Percentiles rank a stretch among this genome's conserved stretches.
Evolutionary conservation across 768 basidiomycete genomes (phyloP).

Genomic region (Ramaria sp.): DNA sequence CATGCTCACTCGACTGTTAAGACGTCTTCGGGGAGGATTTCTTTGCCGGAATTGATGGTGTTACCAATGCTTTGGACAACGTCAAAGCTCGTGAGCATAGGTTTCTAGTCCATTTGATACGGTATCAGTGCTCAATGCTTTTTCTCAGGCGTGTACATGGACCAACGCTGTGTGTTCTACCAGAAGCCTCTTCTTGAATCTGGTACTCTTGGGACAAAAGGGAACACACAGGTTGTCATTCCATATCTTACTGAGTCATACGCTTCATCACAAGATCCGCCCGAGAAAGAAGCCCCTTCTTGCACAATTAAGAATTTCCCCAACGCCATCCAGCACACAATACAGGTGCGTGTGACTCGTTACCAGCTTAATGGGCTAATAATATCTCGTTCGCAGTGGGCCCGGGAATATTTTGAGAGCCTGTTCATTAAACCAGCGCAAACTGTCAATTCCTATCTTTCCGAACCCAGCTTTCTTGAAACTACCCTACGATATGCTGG

Average conservation of each 20-base stretch:
- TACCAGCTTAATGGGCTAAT: background rate
- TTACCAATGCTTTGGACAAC: slow-evolving; percentile 97
- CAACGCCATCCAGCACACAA: slow-evolving; percentile 94
- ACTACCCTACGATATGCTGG: slow-evolving; percentile 84
- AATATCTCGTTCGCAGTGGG: slow-evolving; percentile 55
- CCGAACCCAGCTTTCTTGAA: slow-evolving; percentile 93
- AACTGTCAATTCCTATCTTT: slow-evolving; percentile 91
- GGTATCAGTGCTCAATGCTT: slow-evolving; percentile 5
- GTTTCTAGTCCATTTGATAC: background rate
- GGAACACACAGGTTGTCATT: slow-evolving; percentile 91
- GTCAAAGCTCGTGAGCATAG: slow-evolving; percentile 75
- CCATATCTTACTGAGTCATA: slow-evolving; percentile 95
- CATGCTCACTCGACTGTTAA: slow-evolving; percentile 22
- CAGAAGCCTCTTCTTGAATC: slow-evolving; percentile 93
- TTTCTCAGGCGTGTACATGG: slow-evolving; percentile 84
- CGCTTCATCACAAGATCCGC: slow-evolving; percentile 95
- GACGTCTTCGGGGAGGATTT: slow-evolving; percentile 84
- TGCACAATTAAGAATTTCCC: slow-evolving; percentile 99
- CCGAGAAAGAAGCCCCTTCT: slow-evolving; percentile 92
- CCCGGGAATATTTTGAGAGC: slow-evolving; percentile 83
- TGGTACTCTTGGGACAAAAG: slow-evolving; percentile 96
- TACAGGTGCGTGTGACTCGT: slow-evolving; percentile 52
- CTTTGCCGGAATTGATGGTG: slow-evolving; percentile 80
- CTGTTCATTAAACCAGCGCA: slow-evolving; percentile 91
- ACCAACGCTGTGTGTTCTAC: slow-evolving; percentile 94